These are phyloP conservation scores for Spinacia oleracea DNA, from an alignment of 179 eudicot species.

Conservation along the genomic window DNA sequence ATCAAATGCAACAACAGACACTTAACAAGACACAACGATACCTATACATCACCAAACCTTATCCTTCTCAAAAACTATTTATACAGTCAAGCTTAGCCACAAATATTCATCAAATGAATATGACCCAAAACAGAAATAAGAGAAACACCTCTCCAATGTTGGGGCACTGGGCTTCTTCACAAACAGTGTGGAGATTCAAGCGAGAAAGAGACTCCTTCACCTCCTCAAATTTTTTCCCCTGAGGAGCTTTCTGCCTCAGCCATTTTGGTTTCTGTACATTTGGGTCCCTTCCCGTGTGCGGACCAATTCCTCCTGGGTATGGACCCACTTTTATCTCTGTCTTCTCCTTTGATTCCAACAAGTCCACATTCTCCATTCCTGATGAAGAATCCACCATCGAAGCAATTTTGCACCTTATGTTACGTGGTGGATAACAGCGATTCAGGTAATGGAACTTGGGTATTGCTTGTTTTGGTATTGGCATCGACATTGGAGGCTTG, in stretches of 20 bases:
- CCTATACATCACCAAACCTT: no score
- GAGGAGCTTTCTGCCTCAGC: conserved; percentile 89
- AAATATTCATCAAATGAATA: not conserved
- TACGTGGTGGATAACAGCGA: conserved; percentile 13
- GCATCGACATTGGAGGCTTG: conserved; percentile 31
- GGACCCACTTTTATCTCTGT: conserved; percentile 24
- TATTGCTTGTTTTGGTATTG: conserved; percentile 13
- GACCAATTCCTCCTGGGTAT: conserved; percentile 42
- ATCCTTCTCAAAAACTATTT: no score
- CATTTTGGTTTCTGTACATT: conserved; percentile 80
- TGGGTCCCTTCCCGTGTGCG: conserved; percentile 73
- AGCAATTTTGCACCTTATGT: conserved; percentile 21
- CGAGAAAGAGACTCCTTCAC: conserved; percentile 68
- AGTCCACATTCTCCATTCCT: conserved; percentile 4
- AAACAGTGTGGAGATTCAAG: conserved; percentile 83
- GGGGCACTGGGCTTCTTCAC: conserved; percentile 96
- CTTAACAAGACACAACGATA: no score
- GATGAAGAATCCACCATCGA: conserved; percentile 5
- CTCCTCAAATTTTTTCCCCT: conserved; percentile 74
- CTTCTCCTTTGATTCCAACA: conserved; percentile 23
- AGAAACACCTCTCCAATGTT: conserved; percentile 68
- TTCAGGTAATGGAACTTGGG: not conserved
- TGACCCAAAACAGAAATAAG: not conserved
- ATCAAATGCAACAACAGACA: no score
- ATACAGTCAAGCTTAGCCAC: not conserved